Conservation (phyloP, 164 flowering plant genomes). For the Taxillus chinensis region DNA sequence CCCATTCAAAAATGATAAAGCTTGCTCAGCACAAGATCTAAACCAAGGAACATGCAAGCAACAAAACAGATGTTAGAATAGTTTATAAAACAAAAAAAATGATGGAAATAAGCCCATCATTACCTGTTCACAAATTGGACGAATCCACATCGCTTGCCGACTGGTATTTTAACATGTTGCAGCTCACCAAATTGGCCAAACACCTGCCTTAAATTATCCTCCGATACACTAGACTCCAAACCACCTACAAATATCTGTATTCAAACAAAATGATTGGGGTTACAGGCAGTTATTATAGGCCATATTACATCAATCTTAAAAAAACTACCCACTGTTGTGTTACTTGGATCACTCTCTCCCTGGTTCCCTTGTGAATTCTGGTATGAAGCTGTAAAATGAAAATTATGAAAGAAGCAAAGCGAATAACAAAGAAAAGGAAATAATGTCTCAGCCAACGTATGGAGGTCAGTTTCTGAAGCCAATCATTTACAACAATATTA, state of each 20-base stretch:
- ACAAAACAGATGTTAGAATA: neutral
- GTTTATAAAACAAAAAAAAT: no score
- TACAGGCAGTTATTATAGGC: constrained; percentile 2
- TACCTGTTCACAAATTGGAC: constrained; percentile 76
- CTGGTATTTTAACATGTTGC: constrained; percentile 73
- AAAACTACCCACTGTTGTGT: constrained; percentile 70
- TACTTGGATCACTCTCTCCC: constrained; percentile 71
- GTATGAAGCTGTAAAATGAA: constrained; percentile 55
- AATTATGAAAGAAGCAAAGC: constrained; percentile 17
- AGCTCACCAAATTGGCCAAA: constrained; percentile 64
- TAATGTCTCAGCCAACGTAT: neutral
- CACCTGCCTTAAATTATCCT: constrained; percentile 54
- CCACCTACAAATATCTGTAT: constrained; percentile 87
- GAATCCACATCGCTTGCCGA: constrained; percentile 80
- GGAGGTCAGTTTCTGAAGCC: no score
- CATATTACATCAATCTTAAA: neutral
- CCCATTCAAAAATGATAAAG: constrained; percentile 53
- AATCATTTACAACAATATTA: no score
- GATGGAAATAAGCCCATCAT: neutral
- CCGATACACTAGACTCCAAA: constrained; percentile 65
- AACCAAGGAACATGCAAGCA: neutral
- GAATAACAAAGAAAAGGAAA: neutral
- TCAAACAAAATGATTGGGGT: neutral
- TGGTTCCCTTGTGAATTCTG: constrained; percentile 52
- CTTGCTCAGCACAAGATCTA: constrained; percentile 72